Evolutionary conservation across 2,329 filamentous ascomycete species (phyloP), one percentile per base, ranked within the genome.

Genomic region (Bertia moriformis): DNA sequence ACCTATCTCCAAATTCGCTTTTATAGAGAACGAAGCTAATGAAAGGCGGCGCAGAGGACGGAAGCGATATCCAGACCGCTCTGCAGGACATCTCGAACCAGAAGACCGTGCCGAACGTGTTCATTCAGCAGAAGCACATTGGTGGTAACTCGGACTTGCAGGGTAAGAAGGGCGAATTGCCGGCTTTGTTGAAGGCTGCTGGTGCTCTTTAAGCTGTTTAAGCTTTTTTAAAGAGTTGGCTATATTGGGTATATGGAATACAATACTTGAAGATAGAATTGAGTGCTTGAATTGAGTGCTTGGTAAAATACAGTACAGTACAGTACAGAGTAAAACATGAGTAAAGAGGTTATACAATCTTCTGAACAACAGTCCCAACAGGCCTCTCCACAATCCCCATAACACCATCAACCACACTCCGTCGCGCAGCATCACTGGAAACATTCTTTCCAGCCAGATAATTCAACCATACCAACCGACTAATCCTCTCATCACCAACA

Each of bases 101-200:
- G 71, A 71, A 78, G 53, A 89, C 84, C 51, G 91, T 98, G 4
- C 91, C 91, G 52, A 96, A 96, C 68, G 83, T 94, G 66, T 96
- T 83, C 69, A 96, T 98, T 62, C 66, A 65, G 50, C 66, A 87
- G 66, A 67, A 93, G 67, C 89, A 95, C 64, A 93, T 98, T 58
- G 91, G 91, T 46, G 91, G 91, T 49, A 96, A 96, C 74, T 93
- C 86, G 18, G 89, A 91, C 50, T 60, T 93, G 46, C 80, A 88
- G 63, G 68, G 63, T 1, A 50, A 48, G 39, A 58, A 58, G 39
- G 74, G 69, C 61, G 74, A 35, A 7, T 17, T 35, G 32, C 32
- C 32, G 10, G 32, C 10, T 17, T 35, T 35, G 32, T 35, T 35
- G 32, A 35, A 35, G 32, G 32, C 10, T 7, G 32, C 15, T 7